phyloP scores from a whole-genome alignment of 2,329 filamentous ascomycete genomes.

The Eutypella sp. region DNA sequence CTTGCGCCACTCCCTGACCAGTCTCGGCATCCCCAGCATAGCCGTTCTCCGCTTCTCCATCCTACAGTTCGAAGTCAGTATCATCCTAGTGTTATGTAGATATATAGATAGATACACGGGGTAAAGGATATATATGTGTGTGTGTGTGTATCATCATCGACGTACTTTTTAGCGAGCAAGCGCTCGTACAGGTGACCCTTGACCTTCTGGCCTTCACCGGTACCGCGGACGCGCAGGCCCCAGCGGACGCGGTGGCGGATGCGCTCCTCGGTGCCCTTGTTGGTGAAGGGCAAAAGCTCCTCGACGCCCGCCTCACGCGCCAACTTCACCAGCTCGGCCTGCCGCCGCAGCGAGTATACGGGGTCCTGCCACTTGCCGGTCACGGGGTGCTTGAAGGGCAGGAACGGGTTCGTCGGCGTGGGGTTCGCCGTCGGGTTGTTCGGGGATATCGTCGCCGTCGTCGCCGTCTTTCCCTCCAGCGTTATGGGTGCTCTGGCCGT shows the following conservation, averaged over 20 bases:
- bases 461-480: conserved; percentile 26
- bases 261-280: conserved; percentile 69
- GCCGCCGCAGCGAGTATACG: conserved; percentile 74
- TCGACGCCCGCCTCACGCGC: conserved; percentile 74
- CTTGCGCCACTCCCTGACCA: conserved; percentile 92
- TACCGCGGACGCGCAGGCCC: conserved; percentile 83
- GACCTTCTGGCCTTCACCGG: conserved; percentile 84
- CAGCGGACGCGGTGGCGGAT: conserved; percentile 70
- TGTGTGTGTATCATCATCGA: conserved; percentile 20
- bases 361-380: conserved; percentile 84
- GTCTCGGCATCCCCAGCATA: conserved; percentile 89
- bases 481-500: conserved; percentile 29
- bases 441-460: conserved; percentile 47
- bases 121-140: no score
- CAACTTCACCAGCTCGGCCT: conserved; percentile 87
- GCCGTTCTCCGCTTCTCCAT: conserved; percentile 86
- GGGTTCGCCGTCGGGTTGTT: conserved; percentile 36
- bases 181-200: conserved; percentile 96
- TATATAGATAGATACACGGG: no score
- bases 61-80: conserved; percentile 40
- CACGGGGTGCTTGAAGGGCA: conserved; percentile 67
- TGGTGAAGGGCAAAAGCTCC: conserved; percentile 70
- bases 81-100: conserved; percentile 1
- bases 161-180: conserved; percentile 69
- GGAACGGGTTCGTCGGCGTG: conserved; percentile 70